Percentiles rank a stretch among this genome's conserved stretches.
Evolutionary conservation across 23 red algal species (phyloP).

Genomic region (Gracilaria gracilis): DNA sequence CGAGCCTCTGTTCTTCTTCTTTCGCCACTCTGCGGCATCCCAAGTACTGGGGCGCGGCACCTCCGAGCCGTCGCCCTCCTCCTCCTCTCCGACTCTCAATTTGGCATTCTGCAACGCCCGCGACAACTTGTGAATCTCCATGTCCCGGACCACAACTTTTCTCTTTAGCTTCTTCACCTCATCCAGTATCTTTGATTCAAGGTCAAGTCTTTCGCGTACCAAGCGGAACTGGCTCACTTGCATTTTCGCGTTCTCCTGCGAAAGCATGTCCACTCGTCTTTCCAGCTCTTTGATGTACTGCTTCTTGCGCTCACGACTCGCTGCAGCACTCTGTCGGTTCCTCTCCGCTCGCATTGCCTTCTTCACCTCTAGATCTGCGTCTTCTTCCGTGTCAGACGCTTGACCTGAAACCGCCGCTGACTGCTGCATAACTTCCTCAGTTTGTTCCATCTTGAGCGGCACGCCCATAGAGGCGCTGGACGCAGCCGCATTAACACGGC

Average conservation of each 20-base stretch:
- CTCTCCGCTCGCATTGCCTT: slow-evolving; percentile 91
- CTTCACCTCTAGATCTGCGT: slow-evolving; percentile 66
- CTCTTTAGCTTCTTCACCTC: slow-evolving; percentile 81
- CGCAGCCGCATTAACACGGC: not conserved
- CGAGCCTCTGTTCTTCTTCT: slow-evolving; percentile 6
- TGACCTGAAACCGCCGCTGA: not conserved
- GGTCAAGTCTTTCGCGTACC: slow-evolving; percentile 64
- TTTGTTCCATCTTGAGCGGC: slow-evolving; percentile 1
- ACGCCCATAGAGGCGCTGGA: not conserved
- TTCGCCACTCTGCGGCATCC: slow-evolving; percentile 38
- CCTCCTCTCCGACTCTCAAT: not conserved
- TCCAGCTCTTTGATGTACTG: slow-evolving; percentile 95
- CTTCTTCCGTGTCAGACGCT: slow-evolving; percentile 26
- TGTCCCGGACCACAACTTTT: slow-evolving; percentile 53
- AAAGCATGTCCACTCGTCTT: slow-evolving; percentile 72
- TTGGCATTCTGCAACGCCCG: slow-evolving; percentile 24
- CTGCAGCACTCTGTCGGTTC: slow-evolving; percentile 95
- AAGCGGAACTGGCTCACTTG: slow-evolving; percentile 76
- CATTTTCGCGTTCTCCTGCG: slow-evolving; percentile 84
- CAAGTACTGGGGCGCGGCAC: slow-evolving; percentile 61
- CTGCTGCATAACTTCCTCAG: not conserved
- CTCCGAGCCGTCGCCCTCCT: not conserved
- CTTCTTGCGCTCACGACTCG: slow-evolving; percentile 88
- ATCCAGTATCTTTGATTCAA: slow-evolving; percentile 57
- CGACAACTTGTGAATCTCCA: slow-evolving; percentile 67